A percentile compares a stretch with the other conserved stretches of the same genome.
These are phyloP conservation scores for Termitomyces sp. DNA, from an alignment of 768 basidiomycete species.

Conservation along the genomic window DNA sequence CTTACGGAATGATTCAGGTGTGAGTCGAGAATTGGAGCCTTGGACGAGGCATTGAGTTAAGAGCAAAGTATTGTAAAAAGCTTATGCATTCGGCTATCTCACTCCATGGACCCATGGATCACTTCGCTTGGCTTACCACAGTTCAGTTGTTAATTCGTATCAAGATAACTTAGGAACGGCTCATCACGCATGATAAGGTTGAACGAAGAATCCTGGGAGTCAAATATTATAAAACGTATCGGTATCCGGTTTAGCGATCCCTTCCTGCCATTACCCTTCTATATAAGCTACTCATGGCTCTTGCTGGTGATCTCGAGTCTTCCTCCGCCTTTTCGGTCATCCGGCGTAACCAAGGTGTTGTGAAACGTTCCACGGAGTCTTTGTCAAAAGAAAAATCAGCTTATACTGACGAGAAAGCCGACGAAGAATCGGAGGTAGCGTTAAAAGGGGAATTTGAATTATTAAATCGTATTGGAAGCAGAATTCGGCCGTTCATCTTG, in stretches of 20 bases:
- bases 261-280: neutral
- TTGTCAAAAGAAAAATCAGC: constrained; percentile 16
- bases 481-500: constrained; percentile 41
- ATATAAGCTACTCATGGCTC: neutral
- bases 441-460: constrained; percentile 3
- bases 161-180: neutral
- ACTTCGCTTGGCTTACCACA: neutral
- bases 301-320: constrained; percentile 5
- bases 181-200: neutral
- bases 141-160: neutral
- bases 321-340: constrained; percentile 8
- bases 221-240: neutral
- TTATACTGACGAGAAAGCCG: constrained; percentile 8
- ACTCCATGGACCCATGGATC: neutral
- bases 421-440: constrained; percentile 2
- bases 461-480: constrained; percentile 9
- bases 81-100: neutral
- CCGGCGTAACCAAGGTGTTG: constrained; percentile 7
- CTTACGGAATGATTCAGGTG: neutral
- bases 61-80: neutral
- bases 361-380: constrained; percentile 19
- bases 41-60: too few relatives aligned
- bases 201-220: neutral
- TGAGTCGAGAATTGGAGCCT: neutral
- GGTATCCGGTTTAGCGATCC: neutral